Percentiles rank a stretch among this genome's conserved stretches.
phyloP scores from a whole-genome alignment of 768 basidiomycete genomes.

The Cubamyces lactineus region DNA sequence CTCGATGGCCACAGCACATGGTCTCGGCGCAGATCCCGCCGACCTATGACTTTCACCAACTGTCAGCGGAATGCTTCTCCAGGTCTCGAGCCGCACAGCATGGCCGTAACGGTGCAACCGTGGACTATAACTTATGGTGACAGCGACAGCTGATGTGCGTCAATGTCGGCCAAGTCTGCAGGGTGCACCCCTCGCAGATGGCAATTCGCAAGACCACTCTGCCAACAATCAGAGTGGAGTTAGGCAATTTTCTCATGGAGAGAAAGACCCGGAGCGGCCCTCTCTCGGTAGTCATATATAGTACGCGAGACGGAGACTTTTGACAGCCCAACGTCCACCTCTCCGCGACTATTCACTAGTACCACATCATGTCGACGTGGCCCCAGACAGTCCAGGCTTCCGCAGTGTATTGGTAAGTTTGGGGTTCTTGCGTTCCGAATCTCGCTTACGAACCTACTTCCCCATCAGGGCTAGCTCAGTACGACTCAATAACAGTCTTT shows the following conservation, averaged over 20 bases:
- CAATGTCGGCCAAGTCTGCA: background rate
- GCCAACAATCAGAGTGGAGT: background rate
- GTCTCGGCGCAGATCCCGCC: background rate
- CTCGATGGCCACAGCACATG: background rate
- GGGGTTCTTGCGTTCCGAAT: background rate
- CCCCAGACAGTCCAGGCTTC: slow-evolving; percentile 1
- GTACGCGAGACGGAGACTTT: background rate
- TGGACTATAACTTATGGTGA: background rate
- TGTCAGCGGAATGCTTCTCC: background rate
- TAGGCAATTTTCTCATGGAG: background rate
- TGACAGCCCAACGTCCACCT: background rate
- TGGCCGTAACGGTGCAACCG: slow-evolving; percentile 7
- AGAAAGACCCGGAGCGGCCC: background rate
- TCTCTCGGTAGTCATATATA: background rate
- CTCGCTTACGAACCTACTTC: slow-evolving; percentile 11
- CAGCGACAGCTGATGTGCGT: slow-evolving; percentile 2
- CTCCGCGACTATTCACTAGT: background rate
- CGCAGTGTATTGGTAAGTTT: slow-evolving; percentile 16
- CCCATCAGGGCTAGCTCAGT: slow-evolving; percentile 11
- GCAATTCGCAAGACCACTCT: background rate
- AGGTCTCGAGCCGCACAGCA: background rate
- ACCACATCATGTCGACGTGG: background rate
- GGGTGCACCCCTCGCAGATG: background rate
- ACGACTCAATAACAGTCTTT: slow-evolving; percentile 12
- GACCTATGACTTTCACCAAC: background rate